A percentile compares a stretch with the other conserved stretches of the same genome.
Conservation (phyloP, 2,329 filamentous ascomycete genomes). For the Lasiodiplodia theobromae region DNA sequence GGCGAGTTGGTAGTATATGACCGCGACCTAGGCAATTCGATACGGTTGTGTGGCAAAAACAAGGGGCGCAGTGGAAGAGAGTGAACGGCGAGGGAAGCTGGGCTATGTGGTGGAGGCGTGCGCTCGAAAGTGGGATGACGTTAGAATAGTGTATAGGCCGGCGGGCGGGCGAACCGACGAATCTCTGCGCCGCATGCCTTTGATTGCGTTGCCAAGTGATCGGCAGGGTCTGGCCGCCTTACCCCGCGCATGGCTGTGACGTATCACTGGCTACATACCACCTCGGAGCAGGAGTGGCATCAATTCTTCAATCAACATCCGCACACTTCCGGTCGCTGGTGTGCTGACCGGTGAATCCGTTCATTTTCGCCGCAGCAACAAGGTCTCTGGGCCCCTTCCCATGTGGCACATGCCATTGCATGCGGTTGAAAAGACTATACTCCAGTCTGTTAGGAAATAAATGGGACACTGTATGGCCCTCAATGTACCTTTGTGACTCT, state of each 20-base stretch:
- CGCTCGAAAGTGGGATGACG: conserved; percentile 24
- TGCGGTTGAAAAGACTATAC: background rate
- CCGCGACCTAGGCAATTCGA: background rate
- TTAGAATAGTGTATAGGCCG: conserved; percentile 19
- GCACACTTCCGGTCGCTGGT: background rate
- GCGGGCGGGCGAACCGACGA: conserved; percentile 11
- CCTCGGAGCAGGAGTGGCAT: too few relatives aligned
- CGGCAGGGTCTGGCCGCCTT: conserved; percentile 26
- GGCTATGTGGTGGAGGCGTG: background rate
- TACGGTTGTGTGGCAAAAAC: too few relatives aligned
- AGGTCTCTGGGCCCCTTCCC: background rate
- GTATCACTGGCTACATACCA: background rate
- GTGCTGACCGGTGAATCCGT: background rate
- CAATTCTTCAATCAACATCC: background rate
- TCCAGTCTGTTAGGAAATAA: background rate
- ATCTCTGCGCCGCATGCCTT: background rate
- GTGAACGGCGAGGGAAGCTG: background rate
- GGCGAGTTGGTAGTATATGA: background rate
- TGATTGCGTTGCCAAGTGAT: conserved; percentile 9
- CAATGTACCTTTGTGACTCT: background rate
- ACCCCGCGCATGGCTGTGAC: conserved; percentile 20
- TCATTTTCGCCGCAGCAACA: too few relatives aligned
- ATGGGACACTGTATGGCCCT: background rate
- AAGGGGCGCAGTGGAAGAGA: background rate
- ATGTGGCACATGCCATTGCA: background rate